These are phyloP conservation scores for Barnettozyma sp. DNA, from an alignment of 805 yeast species.

Conservation along the genomic window DNA sequence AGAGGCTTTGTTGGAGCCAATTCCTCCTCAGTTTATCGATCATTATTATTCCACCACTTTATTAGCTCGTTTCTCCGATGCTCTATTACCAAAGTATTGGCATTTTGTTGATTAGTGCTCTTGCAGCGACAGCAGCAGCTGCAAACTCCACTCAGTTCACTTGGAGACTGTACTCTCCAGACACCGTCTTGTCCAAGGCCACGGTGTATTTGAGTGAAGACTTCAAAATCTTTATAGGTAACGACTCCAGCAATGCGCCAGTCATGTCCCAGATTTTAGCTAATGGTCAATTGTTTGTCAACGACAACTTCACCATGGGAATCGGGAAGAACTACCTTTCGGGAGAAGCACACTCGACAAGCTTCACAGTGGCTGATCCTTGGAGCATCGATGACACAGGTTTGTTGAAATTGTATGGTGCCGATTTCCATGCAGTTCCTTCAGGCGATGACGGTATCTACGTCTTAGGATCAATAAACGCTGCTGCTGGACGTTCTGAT, in stretches of 20 bases:
- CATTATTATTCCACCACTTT: too few relatives aligned
- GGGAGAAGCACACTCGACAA: slow-evolving; percentile 4
- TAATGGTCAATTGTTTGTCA: neutral
- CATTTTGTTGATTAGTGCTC: neutral
- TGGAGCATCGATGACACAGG: slow-evolving; percentile 12
- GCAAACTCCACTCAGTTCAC: slow-evolving; percentile 2
- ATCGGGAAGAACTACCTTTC: slow-evolving; percentile 10
- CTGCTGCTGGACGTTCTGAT: slow-evolving; percentile 4
- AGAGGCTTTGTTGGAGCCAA: too few relatives aligned
- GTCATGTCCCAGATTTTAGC: neutral
- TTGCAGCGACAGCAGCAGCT: slow-evolving; percentile 4
- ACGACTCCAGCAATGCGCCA: neutral
- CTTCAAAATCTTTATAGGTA: neutral
- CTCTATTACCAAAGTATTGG: neutral
- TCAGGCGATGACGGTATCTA: slow-evolving; percentile 10
- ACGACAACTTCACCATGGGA: slow-evolving; percentile 8
- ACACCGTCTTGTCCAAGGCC: neutral
- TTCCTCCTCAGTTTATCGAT: too few relatives aligned
- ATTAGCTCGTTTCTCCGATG: too few relatives aligned
- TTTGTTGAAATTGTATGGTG: slow-evolving; percentile 6
- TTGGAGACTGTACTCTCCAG: neutral
- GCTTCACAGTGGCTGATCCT: slow-evolving; percentile 6
- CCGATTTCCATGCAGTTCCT: slow-evolving; percentile 12
- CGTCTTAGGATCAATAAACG: slow-evolving; percentile 12
- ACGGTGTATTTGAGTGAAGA: neutral